Conservation (phyloP, 2,329 filamentous ascomycete genomes). For the Colletotrichum siamense region DNA sequence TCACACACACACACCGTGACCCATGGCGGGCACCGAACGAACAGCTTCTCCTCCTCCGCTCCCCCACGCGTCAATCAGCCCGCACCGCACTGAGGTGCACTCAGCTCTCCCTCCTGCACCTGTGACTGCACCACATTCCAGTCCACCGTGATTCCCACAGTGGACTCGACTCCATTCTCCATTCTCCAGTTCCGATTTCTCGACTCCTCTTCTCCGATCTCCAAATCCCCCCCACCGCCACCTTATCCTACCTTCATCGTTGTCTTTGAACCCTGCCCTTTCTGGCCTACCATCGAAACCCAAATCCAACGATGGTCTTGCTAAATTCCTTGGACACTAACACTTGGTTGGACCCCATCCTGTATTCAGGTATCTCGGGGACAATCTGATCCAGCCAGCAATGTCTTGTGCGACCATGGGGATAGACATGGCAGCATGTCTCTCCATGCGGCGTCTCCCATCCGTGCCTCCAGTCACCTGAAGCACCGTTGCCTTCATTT, state of each 20-base stretch:
- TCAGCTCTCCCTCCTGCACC: background rate
- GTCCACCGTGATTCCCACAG: background rate
- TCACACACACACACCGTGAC: background rate
- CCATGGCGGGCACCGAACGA: background rate
- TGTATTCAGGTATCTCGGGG: background rate
- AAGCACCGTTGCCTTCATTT: background rate
- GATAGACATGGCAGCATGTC: background rate
- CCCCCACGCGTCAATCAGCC: background rate
- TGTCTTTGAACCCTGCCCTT: background rate
- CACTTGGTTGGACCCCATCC: background rate
- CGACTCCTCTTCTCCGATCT: background rate
- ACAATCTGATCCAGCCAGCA: background rate
- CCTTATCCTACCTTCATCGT: background rate
- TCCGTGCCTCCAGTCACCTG: background rate
- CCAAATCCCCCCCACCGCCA: background rate
- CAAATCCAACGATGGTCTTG: background rate
- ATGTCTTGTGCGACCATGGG: background rate
- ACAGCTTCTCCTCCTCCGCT: background rate
- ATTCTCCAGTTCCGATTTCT: background rate
- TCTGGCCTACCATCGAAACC: background rate
- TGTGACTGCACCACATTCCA: background rate
- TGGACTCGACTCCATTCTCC: background rate
- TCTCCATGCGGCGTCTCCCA: background rate
- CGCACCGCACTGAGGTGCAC: background rate
- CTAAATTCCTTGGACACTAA: background rate